phyloP scores from a whole-genome alignment of 352 stramenopile genomes.

The Phytopythium delawarense region DNA sequence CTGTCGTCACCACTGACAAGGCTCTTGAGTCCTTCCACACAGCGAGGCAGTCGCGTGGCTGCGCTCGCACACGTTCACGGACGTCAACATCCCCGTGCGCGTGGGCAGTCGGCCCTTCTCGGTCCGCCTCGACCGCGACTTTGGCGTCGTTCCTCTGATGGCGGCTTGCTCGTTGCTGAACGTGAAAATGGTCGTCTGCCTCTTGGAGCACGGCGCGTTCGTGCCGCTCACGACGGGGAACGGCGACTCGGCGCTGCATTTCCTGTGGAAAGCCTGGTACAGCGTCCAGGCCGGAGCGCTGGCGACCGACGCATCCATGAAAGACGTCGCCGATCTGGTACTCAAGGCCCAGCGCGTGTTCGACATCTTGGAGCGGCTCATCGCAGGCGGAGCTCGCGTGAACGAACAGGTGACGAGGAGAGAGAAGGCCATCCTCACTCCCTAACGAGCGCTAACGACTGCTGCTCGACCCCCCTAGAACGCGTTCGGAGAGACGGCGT shows the following conservation, averaged over 20 bases:
- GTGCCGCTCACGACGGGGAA: constrained; percentile 56
- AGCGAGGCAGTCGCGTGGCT: constrained; percentile 66
- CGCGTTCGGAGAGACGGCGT: constrained; percentile 46
- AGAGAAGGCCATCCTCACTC: neutral
- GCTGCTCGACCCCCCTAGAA: constrained; percentile 30
- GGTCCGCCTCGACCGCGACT: constrained; percentile 18
- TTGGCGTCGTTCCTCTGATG: constrained; percentile 69
- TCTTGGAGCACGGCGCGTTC: constrained; percentile 48
- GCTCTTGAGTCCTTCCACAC: neutral
- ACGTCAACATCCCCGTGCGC: constrained; percentile 59
- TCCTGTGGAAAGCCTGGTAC: constrained; percentile 47
- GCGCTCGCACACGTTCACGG: constrained; percentile 51
- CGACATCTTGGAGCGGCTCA: constrained; percentile 35
- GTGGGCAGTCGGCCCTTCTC: constrained; percentile 7
- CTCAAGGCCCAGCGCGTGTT: constrained; percentile 31
- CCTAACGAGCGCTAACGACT: neutral
- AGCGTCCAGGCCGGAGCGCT: neutral
- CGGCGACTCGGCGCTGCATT: constrained; percentile 65
- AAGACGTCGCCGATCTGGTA: constrained; percentile 21
- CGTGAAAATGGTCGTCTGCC: constrained; percentile 37
- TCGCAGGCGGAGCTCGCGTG: constrained; percentile 28
- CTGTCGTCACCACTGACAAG: neutral
- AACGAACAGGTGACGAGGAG: constrained; percentile 46
- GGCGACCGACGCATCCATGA: constrained; percentile 18
- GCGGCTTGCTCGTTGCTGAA: constrained; percentile 44